phyloP scores from a whole-genome alignment of 106 monocot genomes.

The Dendrobium huoshanense region DNA sequence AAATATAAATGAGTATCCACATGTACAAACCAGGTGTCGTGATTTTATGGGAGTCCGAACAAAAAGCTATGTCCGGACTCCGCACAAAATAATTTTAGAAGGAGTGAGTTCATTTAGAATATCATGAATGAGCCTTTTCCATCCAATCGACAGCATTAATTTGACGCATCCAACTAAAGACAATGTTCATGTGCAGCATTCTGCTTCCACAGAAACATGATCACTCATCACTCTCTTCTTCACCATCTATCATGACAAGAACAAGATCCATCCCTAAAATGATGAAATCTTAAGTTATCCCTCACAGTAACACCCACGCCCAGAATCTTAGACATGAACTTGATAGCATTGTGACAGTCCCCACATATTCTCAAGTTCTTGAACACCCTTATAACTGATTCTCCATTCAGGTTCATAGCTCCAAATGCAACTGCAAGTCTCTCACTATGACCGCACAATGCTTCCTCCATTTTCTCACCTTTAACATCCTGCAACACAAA shows the following conservation, averaged over 20 bases:
- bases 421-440: slow-evolving; percentile 65
- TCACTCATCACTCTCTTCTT: neutral
- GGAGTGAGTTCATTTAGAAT: too few species aligned
- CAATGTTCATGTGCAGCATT: too few species aligned
- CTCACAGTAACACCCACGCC: slow-evolving; percentile 36
- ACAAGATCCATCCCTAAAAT: slow-evolving; percentile 41
- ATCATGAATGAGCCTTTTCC: too few species aligned
- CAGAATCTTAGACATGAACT: slow-evolving; percentile 32
- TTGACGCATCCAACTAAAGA: neutral
- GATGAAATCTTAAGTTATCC: slow-evolving; percentile 55
- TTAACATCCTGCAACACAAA: slow-evolving; percentile 43
- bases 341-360: slow-evolving; percentile 47
- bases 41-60: too few species aligned
- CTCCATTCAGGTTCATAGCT: slow-evolving; percentile 32
- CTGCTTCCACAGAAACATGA: too few species aligned
- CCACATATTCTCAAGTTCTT: slow-evolving; percentile 74
- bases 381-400: slow-evolving; percentile 39
- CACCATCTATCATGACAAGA: slow-evolving; percentile 41
- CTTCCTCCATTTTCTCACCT: slow-evolving; percentile 40
- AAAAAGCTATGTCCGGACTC: too few species aligned
- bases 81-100: too few species aligned
- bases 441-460: slow-evolving; percentile 63
- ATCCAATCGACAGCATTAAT: neutral
- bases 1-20: too few species aligned
- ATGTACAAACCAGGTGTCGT: too few species aligned